Percentiles rank a stretch among this genome's conserved stretches.
These are phyloP conservation scores for Capsicum rhomboideum DNA, from an alignment of 257 asterid species.

Conservation along the genomic window DNA sequence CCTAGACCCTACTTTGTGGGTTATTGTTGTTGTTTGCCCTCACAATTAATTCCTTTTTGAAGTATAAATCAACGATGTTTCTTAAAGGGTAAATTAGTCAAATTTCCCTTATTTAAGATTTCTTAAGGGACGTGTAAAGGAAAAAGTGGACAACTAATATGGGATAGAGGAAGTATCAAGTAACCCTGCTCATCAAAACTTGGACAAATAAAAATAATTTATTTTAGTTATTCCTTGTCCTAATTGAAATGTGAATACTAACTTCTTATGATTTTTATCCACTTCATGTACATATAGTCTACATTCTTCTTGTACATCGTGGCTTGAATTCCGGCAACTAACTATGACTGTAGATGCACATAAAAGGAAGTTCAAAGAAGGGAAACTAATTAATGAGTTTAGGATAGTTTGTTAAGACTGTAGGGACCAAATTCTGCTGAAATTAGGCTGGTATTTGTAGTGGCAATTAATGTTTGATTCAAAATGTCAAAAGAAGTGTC, in stretches of 20 bases:
- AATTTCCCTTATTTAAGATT: too few relatives aligned
- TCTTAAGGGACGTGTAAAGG: too few relatives aligned
- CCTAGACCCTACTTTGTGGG: too few relatives aligned
- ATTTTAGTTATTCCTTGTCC: neutral
- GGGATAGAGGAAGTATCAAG: too few relatives aligned
- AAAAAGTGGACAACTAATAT: too few relatives aligned
- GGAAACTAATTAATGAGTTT: neutral
- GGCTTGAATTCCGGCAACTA: neutral
- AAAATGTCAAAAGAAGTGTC: neutral
- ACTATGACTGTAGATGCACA: neutral
- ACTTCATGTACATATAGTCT: neutral
- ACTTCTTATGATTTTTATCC: neutral
- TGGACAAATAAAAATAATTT: neutral
- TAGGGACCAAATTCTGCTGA: neutral
- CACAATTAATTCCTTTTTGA: too few relatives aligned
- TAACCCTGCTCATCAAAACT: neutral
- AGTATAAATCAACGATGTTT: too few relatives aligned
- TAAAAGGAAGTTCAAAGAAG: neutral
- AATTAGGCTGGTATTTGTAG: neutral
- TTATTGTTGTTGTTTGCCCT: too few relatives aligned
- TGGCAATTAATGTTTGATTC: neutral
- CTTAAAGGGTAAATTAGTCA: too few relatives aligned
- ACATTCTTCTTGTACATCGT: neutral
- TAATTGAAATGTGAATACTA: neutral
- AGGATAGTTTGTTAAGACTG: neutral